Evolutionary conservation across 495 filamentous ascomycete genomes (phyloP), one percentile per base, ranked within the genome.

Genomic region (Penicillium herquei): DNA sequence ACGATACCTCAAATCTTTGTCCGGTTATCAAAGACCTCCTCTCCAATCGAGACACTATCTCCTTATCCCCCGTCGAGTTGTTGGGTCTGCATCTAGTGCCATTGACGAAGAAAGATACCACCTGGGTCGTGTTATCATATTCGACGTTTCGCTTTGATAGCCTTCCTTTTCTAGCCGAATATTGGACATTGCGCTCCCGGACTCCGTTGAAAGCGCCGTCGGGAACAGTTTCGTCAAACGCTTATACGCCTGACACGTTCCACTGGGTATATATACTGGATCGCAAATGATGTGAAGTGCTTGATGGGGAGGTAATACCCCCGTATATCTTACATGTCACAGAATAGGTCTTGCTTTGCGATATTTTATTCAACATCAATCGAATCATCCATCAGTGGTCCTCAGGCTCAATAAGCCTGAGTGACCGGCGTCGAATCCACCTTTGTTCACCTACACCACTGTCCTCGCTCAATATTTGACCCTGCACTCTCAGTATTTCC

Each of bases 201-300:
- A 71, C 55, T 3, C 57, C 72, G 2, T 30, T 77, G 18, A 70
- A 71, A 44, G 74, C 74, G n/a, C 72, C 74, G 6, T 8, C 70
- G 14, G 74, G 74, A 2, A 56, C 59, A 42, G 63, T 64, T 3
- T 67, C 67, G 26, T 62, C 72, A 0, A 59, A 65, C 13, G 67
- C 68, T 2, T 43, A 70, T 58, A 64, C 69, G 1, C 72, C 74
- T 0, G 67, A 71, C 3, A 65, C 74, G 2, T 77, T 68, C 43
- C 74, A 77, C 54, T 77, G 74, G 74, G 16, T 77, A 13, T 77
- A 77, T 59, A 61, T 68, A 3, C 45, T 77, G 31, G 62, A 65
- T 30, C 68, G 74, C 5, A 70, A 65, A 48, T 74, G 53, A 63
- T 14, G 18, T 14, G 42, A 17, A 47, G n/a, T 51, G 16, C 26